phyloP scores from a whole-genome alignment of 75 land plant genomes.

The Isoetes taiwanensis region DNA sequence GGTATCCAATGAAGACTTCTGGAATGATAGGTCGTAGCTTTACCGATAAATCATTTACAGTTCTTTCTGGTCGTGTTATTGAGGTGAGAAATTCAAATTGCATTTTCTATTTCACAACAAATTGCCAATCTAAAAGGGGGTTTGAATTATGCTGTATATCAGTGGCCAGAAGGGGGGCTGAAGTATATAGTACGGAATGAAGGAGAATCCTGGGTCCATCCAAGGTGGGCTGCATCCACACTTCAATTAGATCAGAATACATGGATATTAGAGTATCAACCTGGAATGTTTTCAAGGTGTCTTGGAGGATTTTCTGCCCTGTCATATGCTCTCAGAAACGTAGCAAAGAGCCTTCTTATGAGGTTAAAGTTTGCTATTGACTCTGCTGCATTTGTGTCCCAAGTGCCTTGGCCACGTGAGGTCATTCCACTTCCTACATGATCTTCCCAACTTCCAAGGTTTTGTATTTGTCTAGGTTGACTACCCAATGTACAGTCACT shows the following conservation, averaged over 20 bases:
- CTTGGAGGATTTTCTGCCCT: too few species aligned
- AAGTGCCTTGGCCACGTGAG: too few species aligned
- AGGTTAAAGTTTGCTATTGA: too few species aligned
- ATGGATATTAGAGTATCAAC: conserved; percentile 53
- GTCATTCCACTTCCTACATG: too few species aligned
- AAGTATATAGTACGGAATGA: conserved; percentile 10
- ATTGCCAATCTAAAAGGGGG: not conserved
- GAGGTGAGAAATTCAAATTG: conserved; percentile 20
- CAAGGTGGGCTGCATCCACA: conserved; percentile 30
- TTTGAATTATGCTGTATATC: not conserved
- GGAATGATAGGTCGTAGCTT: conserved; percentile 21
- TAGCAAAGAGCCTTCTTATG: too few species aligned
- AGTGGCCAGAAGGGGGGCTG: conserved; percentile 50
- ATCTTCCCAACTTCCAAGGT: too few species aligned
- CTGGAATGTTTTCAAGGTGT: too few species aligned
- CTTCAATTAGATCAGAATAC: conserved; percentile 48
- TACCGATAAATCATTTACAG: conserved; percentile 20
- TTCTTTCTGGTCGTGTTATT: conserved; percentile 31
- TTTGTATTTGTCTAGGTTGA: too few species aligned
- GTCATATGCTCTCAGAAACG: too few species aligned
- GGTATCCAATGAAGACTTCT: conserved; percentile 49
- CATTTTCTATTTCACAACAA: not conserved
- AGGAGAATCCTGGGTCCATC: conserved; percentile 37
- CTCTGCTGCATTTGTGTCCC: too few species aligned
- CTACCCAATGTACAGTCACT: too few species aligned